Percentiles rank a stretch among this genome's conserved stretches.
Evolutionary conservation across 2,329 filamentous ascomycete species (phyloP).

Genomic region (Penicillium brevicompactum): DNA sequence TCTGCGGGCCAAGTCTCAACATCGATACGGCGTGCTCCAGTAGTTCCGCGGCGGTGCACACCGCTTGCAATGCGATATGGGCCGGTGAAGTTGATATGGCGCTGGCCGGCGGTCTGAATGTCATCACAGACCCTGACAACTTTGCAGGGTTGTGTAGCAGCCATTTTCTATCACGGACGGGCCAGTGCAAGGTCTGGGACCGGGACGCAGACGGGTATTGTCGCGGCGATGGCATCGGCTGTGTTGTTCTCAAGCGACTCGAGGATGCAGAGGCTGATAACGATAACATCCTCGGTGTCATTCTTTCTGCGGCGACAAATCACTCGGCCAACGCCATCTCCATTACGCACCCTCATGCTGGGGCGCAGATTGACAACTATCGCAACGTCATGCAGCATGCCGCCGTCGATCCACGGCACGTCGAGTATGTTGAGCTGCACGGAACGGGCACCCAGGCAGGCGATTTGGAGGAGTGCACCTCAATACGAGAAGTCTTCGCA

Average conservation of each 20-base stretch:
- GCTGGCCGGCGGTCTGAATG: slow-evolving; percentile 72
- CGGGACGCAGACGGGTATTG: slow-evolving; percentile 57
- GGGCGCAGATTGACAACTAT: slow-evolving; percentile 40
- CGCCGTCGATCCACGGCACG: slow-evolving; percentile 37
- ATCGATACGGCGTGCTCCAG: slow-evolving; percentile 73
- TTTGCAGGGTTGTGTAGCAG: slow-evolving; percentile 67
- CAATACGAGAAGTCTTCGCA: slow-evolving; percentile 7
- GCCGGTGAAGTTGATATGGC: slow-evolving; percentile 72
- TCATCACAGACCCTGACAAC: slow-evolving; percentile 75
- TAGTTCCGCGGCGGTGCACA: neutral
- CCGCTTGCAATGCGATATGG: neutral
- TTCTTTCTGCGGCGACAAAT: slow-evolving; percentile 47
- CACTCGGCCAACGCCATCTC: slow-evolving; percentile 49
- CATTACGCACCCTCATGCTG: slow-evolving; percentile 47
- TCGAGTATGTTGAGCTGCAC: slow-evolving; percentile 45
- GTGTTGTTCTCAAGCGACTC: slow-evolving; percentile 55
- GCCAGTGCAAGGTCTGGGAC: slow-evolving; percentile 54
- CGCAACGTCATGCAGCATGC: slow-evolving; percentile 39
- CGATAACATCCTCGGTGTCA: slow-evolving; percentile 45
- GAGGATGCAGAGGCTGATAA: slow-evolving; percentile 54
- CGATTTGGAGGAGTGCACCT: slow-evolving; percentile 19
- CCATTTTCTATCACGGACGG: slow-evolving; percentile 35
- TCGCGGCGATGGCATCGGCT: slow-evolving; percentile 53
- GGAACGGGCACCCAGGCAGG: slow-evolving; percentile 46
- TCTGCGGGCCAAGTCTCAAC: slow-evolving; percentile 69